Base-by-base conservation (phyloP, 2,329 filamentous ascomycete species). In the Aspergillus japonicus region DNA sequence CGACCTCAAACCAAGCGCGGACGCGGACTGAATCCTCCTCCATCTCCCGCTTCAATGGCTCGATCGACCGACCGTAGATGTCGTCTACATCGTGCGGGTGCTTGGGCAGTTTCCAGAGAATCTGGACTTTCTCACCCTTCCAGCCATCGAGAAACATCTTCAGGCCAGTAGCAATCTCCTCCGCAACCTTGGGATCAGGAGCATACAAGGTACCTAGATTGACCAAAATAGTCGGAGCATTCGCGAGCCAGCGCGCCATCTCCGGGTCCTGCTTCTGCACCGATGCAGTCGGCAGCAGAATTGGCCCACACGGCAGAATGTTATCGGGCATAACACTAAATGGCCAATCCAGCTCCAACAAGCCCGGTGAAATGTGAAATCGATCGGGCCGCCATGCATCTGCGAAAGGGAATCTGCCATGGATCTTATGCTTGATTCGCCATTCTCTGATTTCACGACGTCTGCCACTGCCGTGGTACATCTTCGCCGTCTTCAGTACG, bases 291-390 rank as follows among this genome's bases (percentile, higher is more conserved):
- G 69, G 65, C 0, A 78, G 70, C 4, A 82, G 64, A 11, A 84
- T 82, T 0, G 82, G 82, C 0, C 82, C 82, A 58, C 80, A 82
- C 1, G 75, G 66, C 1, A 75, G 69, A 10, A 83, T 70, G 52
- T 82, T 77, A 0, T 68, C 56, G 0, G 78, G 78, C 2, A 80
- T 68, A 1, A 71, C 57, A 42, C 26, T 55, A 11, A 78, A 64
- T 0, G 74, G 81, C 66, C 73, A 82, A 48, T 82, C 79, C 24
- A 74, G 68, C 39, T 76, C 69, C 50, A 66, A 66, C 42, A 72
- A 64, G 4, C 69, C 71, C 0, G 70, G 68, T 0, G 71, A 69
- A 24, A 76, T 69, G 19, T 70, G 68, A 16, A 72, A 62, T 2
- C 64, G 62, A 7, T 70, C 63, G 19, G 68, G 65, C 7, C 68